Evolutionary conservation across 129 eudicot species (phyloP), one percentile per base, ranked within the genome.

Genomic region (Ambrosia artemisiifolia): DNA sequence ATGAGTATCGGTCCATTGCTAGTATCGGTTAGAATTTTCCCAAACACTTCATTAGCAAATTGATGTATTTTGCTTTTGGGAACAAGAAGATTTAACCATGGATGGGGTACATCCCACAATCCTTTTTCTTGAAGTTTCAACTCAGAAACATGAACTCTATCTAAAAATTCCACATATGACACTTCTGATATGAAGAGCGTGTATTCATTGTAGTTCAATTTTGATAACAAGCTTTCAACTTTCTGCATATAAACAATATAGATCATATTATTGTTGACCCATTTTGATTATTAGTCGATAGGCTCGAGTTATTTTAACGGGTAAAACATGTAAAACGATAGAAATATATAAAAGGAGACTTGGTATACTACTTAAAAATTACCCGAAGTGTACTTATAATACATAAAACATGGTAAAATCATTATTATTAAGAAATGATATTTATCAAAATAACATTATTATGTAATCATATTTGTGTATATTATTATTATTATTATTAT

Each of bases 81-180:
- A 62, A 95, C 81, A 24, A 95, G 88, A 80, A 95, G 94, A 81
- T 90, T 95, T 63, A 95, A 73, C 99, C 99, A 95, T 46, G 97
- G 99, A 72, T 91, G 99, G 59, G 97, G 94, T 18, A 95, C 88
- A 56, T 95, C 97, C 99, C 99, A 90, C 65, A 95, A 65, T 24
- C 90, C 97, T 42, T 86, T 85, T n/a, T 88, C 91, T 51, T 88
- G 79, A 24, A 90, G 91, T 73, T 88, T 88, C 63, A 84, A 65
- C 73, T 88, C 96, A 1, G 94, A 83, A 11, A 91, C 81, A 43
- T 95, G 96, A 11, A 95, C 99, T 79, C 99, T 78, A 63, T 95
- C 91, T 55, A 95, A 84, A 72, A 95, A 95, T 35, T 88, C 89
- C 46, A 88, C 76, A 63, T 90, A 90, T 0, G 99, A 73, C 46